Percentiles rank a stretch among this genome's conserved stretches.
These are phyloP conservation scores for Aspergillus ochraceus DNA, from an alignment of 2,329 filamentous ascomycete genomes.

Conservation along the genomic window DNA sequence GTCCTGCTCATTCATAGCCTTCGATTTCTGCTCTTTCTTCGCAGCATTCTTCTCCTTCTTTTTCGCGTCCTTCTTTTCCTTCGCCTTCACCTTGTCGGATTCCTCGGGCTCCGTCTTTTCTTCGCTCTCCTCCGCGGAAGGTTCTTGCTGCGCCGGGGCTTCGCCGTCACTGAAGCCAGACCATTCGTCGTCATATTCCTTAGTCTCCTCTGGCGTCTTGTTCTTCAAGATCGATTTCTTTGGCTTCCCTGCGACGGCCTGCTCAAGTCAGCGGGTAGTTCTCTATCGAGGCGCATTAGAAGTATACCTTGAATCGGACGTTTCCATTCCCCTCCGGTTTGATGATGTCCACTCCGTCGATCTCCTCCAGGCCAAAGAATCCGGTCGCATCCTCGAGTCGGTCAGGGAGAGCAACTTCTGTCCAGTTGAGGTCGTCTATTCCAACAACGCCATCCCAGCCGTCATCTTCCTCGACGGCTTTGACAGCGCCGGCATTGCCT, in stretches of 20 bases:
- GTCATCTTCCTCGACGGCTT: slow-evolving; percentile 18
- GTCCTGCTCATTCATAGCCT: slow-evolving; percentile 36
- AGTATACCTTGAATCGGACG: slow-evolving; percentile 43
- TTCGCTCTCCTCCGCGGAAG: slow-evolving; percentile 11
- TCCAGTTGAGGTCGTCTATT: slow-evolving; percentile 61
- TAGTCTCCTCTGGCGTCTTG: slow-evolving; percentile 13
- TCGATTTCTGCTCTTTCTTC: slow-evolving; percentile 29
- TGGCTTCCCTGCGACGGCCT: slow-evolving; percentile 37
- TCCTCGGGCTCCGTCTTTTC: slow-evolving; percentile 25
- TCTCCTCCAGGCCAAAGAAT: slow-evolving; percentile 87
- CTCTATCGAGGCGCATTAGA: slow-evolving; percentile 1
- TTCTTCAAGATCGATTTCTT: slow-evolving; percentile 34
- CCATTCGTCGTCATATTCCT: slow-evolving; percentile 58
- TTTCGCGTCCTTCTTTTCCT: slow-evolving; percentile 19
- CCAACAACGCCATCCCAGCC: slow-evolving; percentile 31
- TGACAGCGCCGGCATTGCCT: slow-evolving; percentile 23
- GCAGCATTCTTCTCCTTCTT: slow-evolving; percentile 23
- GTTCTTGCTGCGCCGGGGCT: slow-evolving; percentile 19
- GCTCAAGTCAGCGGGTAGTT: neutral
- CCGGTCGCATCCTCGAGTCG: slow-evolving; percentile 87
- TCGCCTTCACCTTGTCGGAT: slow-evolving; percentile 19
- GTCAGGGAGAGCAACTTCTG: slow-evolving; percentile 67
- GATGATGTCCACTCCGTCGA: slow-evolving; percentile 87
- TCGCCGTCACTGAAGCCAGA: slow-evolving; percentile 63
- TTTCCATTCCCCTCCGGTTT: slow-evolving; percentile 57